phyloP scores from a whole-genome alignment of 2,329 filamentous ascomycete genomes.

The Xylaria sp. region DNA sequence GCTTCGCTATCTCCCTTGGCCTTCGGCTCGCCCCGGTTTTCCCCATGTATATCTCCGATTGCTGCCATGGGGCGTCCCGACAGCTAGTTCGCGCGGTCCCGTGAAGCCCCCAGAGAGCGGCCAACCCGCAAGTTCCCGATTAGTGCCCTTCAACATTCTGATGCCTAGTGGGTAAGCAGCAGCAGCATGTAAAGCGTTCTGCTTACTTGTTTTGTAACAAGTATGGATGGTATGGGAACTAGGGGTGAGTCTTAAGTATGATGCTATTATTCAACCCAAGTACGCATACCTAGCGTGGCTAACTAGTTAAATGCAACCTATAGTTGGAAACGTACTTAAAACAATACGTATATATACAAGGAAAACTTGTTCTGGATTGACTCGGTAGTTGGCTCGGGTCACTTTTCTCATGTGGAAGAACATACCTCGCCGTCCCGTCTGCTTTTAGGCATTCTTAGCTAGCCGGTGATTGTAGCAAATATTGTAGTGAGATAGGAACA shows the following conservation, averaged over 20 bases:
- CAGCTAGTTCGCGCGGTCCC: slow-evolving; percentile 1
- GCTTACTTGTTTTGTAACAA: background rate
- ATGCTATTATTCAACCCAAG: background rate
- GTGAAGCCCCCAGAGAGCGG: background rate
- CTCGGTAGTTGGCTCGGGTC: too few species aligned
- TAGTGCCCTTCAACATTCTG: background rate
- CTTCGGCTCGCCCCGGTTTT: slow-evolving; percentile 5
- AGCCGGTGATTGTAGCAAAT: too few species aligned
- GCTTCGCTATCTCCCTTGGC: background rate
- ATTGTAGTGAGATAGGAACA: too few species aligned
- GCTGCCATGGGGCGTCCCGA: slow-evolving; percentile 5
- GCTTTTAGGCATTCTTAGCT: too few species aligned
- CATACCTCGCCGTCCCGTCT: too few species aligned
- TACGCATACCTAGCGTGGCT: background rate
- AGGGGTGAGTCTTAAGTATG: background rate
- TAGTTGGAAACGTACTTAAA: background rate
- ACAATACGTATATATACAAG: too few species aligned
- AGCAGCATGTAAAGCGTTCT: background rate
- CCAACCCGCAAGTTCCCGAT: background rate
- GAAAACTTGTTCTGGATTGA: too few species aligned
- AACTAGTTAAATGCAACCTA: background rate
- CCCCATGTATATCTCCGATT: background rate
- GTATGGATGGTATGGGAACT: background rate
- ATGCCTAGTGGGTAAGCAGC: background rate
- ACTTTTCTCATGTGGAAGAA: too few species aligned